phyloP scores from a whole-genome alignment of 768 basidiomycete species.

The Mycena albidolilacea region DNA sequence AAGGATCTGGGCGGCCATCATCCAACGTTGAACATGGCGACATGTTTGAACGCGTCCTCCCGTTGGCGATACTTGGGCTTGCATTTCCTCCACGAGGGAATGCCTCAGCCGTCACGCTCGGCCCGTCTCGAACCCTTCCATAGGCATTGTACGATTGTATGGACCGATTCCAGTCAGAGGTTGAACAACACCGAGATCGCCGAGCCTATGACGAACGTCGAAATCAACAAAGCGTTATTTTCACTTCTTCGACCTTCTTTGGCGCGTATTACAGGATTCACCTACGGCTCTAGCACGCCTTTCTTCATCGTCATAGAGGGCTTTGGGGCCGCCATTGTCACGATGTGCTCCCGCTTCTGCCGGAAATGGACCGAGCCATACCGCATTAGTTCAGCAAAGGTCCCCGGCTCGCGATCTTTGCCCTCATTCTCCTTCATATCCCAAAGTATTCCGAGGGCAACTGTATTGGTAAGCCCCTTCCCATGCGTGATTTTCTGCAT shows the following conservation, averaged over 20 bases:
- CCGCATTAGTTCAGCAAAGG: slow-evolving; percentile 5
- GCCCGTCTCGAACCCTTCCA: too few relatives aligned
- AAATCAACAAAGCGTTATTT: neutral
- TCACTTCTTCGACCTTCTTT: too few relatives aligned
- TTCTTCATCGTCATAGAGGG: slow-evolving; percentile 3
- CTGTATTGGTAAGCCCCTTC: slow-evolving; percentile 2
- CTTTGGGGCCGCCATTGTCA: neutral
- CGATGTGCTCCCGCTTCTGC: neutral
- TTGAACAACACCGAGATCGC: slow-evolving; percentile 7
- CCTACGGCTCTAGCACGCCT: neutral
- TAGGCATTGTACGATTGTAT: too few relatives aligned
- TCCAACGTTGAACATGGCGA: too few relatives aligned
- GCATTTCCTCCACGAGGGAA: too few relatives aligned
- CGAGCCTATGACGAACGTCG: neutral
- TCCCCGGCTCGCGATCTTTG: slow-evolving; percentile 7
- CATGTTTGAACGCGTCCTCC: too few relatives aligned
- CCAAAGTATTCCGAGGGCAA: slow-evolving; percentile 7
- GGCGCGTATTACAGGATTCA: neutral
- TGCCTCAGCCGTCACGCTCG: too few relatives aligned
- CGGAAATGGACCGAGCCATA: slow-evolving; percentile 11
- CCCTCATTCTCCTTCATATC: slow-evolving; percentile 4
- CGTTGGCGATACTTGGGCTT: too few relatives aligned
- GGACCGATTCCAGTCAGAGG: too few relatives aligned
- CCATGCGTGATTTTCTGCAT: slow-evolving; percentile 15
- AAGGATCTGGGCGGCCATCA: too few relatives aligned